phyloP scores from a whole-genome alignment of 768 basidiomycete species.

The Russula brevipes region DNA sequence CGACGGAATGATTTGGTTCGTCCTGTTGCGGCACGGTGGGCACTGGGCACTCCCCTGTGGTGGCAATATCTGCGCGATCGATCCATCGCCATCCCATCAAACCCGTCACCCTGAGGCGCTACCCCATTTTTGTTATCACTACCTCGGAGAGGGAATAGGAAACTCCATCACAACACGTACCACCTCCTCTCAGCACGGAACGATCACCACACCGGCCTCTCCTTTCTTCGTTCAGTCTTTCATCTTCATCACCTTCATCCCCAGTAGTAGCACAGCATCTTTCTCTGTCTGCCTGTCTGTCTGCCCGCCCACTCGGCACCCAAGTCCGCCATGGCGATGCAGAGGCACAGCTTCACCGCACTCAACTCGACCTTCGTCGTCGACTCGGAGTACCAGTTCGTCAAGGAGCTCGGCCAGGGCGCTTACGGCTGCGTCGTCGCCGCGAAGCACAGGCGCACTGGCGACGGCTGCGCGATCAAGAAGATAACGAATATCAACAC shows the following conservation, averaged over 20 bases:
- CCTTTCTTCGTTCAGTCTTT: too few relatives aligned
- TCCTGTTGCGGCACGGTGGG: too few relatives aligned
- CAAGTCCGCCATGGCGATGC: conserved; percentile 38
- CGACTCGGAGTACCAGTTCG: conserved; percentile 85
- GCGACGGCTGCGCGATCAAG: conserved; percentile 92
- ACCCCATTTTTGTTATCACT: not conserved
- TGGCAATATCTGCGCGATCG: not conserved
- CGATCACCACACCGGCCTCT: too few relatives aligned
- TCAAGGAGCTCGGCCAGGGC: conserved; percentile 96
- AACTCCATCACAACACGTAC: too few relatives aligned
- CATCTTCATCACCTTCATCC: too few relatives aligned
- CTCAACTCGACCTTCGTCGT: conserved; percentile 85
- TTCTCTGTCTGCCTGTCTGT: too few relatives aligned
- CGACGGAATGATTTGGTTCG: too few relatives aligned
- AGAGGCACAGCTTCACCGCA: conserved; percentile 73
- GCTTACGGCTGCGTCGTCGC: conserved; percentile 91
- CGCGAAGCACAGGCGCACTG: conserved; percentile 75
- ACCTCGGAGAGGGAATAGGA: too few relatives aligned
- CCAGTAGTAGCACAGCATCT: too few relatives aligned
- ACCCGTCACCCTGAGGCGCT: not conserved
- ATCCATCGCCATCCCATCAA: conserved; percentile 3
- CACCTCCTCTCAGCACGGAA: too few relatives aligned
- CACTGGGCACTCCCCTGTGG: not conserved
- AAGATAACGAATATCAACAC: conserved; percentile 94
- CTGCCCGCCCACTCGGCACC: too few relatives aligned